These are phyloP conservation scores for Umbelopsis vinacea DNA, from an alignment of 192 early-diverging fungal species.

Conservation along the genomic window DNA sequence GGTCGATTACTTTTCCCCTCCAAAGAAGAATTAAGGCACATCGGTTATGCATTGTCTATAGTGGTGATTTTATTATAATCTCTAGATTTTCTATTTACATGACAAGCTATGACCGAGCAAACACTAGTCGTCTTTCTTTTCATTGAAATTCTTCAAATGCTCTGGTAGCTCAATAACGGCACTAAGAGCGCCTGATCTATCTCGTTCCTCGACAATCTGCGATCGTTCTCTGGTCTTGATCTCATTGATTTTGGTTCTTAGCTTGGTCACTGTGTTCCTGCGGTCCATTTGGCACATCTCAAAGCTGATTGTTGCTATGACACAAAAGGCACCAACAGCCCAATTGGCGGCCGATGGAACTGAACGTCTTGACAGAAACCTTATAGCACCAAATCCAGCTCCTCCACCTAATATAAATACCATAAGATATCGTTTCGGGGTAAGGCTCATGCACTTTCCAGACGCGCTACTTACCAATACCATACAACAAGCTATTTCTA, in stretches of 20 bases:
- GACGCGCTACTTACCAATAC: conserved; percentile 38
- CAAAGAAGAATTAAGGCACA: too few species aligned
- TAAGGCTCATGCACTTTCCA: neutral
- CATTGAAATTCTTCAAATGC: neutral
- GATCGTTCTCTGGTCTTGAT: conserved; percentile 28
- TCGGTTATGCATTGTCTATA: too few species aligned
- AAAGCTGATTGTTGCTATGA: conserved; percentile 37
- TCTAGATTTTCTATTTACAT: conserved; percentile 12
- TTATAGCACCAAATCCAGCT: conserved; percentile 37
- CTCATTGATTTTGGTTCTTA: conserved; percentile 34
- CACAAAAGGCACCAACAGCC: conserved; percentile 47
- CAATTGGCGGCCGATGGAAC: conserved; percentile 44
- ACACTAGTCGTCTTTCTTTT: conserved; percentile 7
- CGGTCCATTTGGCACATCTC: conserved; percentile 45
- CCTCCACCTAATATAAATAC: conserved; percentile 31
- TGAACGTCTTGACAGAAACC: conserved; percentile 42
- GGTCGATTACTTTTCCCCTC: too few species aligned
- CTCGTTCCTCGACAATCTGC: conserved; percentile 30
- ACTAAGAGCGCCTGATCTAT: conserved; percentile 35
- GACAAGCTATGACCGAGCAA: too few species aligned
- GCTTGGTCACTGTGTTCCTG: conserved; percentile 34
- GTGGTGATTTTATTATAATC: neutral
- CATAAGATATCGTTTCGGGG: neutral
- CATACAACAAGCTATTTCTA: conserved; percentile 46
- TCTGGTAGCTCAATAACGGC: conserved; percentile 31